Conservation (phyloP, 1,284 basidiomycete genomes). For the Trichosporon coremiiforme region DNA sequence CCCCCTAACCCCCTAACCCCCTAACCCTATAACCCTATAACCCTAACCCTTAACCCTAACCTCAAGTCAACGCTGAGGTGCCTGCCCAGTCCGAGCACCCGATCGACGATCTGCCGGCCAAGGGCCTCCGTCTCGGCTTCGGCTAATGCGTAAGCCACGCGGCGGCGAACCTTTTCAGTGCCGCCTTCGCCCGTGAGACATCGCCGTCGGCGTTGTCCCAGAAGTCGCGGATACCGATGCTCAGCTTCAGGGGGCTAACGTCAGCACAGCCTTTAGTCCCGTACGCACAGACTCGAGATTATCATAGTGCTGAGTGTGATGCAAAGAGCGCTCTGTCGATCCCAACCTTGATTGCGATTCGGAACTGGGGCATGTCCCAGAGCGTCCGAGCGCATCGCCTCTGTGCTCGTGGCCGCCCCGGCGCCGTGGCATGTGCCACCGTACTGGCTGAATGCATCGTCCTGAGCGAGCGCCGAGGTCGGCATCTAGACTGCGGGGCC, state of each 20-base stretch:
- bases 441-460: background rate
- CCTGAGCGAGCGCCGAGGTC: background rate
- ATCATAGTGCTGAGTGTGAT: background rate
- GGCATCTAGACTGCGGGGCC: background rate
- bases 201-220: constrained; percentile 15
- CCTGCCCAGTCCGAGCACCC: background rate
- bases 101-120: background rate
- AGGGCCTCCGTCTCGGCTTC: background rate
- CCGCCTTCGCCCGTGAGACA: constrained; percentile 6
- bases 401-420: background rate
- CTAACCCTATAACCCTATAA: too few relatives aligned
- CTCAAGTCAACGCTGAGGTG: background rate
- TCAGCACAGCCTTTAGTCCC: background rate
- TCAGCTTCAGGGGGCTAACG: background rate
- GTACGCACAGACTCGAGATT: constrained; percentile 13
- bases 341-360: background rate
- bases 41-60: too few relatives aligned
- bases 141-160: constrained; percentile 5
- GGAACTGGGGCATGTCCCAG: background rate
- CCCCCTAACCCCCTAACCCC: too few relatives aligned
- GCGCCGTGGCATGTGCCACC: background rate
- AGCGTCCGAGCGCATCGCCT: background rate
- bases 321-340: background rate
- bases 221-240: constrained; percentile 14
- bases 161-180: background rate